Evolutionary conservation across 2,329 filamentous ascomycete species (phyloP).

Genomic region (Lasiodiplodia sp.): DNA sequence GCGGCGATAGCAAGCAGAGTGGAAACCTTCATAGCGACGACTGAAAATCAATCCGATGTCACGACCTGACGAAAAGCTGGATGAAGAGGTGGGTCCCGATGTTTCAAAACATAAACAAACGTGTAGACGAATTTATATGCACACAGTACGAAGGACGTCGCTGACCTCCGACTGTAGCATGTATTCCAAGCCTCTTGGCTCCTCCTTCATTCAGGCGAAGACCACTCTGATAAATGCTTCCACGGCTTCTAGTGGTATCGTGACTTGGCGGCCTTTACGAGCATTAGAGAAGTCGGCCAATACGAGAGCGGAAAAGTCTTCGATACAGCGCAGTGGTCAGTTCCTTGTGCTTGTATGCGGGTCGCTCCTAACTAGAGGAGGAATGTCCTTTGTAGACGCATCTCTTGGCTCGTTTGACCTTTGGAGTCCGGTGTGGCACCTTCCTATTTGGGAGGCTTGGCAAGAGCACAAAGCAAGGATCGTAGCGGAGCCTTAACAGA

Average conservation of each 20-base stretch:
- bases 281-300: slow-evolving; percentile 8
- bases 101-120: slow-evolving; percentile 3
- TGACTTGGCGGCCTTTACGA: slow-evolving; percentile 5
- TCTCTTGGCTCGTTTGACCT: slow-evolving; percentile 21
- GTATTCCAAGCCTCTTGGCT: slow-evolving; percentile 21
- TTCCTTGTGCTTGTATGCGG: slow-evolving; percentile 8
- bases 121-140: background rate
- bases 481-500: slow-evolving; percentile 2
- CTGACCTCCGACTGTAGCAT: slow-evolving; percentile 15
- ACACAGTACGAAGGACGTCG: background rate
- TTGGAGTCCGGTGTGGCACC: slow-evolving; percentile 5
- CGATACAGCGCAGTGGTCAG: background rate
- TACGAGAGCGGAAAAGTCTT: background rate
- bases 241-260: slow-evolving; percentile 13
- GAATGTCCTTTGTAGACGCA: slow-evolving; percentile 8
- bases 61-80: background rate
- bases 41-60: too few relatives aligned
- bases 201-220: slow-evolving; percentile 22
- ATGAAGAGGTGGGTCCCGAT: background rate
- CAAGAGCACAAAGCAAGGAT: slow-evolving; percentile 16
- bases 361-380: slow-evolving; percentile 17
- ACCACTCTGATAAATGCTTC: slow-evolving; percentile 15
- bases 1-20: slow-evolving; percentile 17
- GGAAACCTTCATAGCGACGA: slow-evolving; percentile 18
- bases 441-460: slow-evolving; percentile 14